Percentiles rank a stretch among this genome's conserved stretches.
phyloP scores from a whole-genome alignment of 1,284 basidiomycete genomes.

The Albatrellus sp. region DNA sequence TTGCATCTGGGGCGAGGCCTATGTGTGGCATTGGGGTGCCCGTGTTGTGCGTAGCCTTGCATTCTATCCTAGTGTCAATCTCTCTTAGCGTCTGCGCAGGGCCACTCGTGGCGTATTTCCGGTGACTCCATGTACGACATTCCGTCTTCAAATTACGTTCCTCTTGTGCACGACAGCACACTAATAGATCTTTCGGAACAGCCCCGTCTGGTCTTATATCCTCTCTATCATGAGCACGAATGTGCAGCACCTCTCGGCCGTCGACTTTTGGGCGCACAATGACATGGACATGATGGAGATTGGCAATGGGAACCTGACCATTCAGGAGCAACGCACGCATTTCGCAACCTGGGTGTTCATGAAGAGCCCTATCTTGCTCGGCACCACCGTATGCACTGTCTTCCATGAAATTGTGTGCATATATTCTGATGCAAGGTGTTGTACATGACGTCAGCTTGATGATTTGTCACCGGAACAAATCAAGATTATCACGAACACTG shows the following conservation, averaged over 20 bases:
- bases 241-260: conserved; percentile 25
- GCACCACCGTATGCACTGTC: conserved; percentile 31
- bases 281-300: conserved; percentile 59
- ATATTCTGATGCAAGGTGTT: background rate
- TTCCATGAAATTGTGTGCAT: background rate
- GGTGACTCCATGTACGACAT: conserved; percentile 25
- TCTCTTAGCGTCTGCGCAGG: conserved; percentile 17
- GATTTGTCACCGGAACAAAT: conserved; percentile 27
- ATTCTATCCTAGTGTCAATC: background rate
- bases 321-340: conserved; percentile 40
- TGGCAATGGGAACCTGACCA: conserved; percentile 36
- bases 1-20: conserved; percentile 38
- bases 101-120: conserved; percentile 45
- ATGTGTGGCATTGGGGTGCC: conserved; percentile 44
- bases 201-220: conserved; percentile 32
- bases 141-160: background rate
- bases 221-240: conserved; percentile 31
- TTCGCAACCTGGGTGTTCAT: conserved; percentile 44
- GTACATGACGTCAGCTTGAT: conserved; percentile 22
- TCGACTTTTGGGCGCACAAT: conserved; percentile 38
- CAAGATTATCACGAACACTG: conserved; percentile 35
- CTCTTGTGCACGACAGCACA: conserved; percentile 1
- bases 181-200: conserved; percentile 17
- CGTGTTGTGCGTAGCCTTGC: conserved; percentile 26
- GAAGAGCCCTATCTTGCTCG: conserved; percentile 44